Base-by-base conservation (phyloP, 495 filamentous ascomycete species). In the Astrocystis sublimbata region DNA sequence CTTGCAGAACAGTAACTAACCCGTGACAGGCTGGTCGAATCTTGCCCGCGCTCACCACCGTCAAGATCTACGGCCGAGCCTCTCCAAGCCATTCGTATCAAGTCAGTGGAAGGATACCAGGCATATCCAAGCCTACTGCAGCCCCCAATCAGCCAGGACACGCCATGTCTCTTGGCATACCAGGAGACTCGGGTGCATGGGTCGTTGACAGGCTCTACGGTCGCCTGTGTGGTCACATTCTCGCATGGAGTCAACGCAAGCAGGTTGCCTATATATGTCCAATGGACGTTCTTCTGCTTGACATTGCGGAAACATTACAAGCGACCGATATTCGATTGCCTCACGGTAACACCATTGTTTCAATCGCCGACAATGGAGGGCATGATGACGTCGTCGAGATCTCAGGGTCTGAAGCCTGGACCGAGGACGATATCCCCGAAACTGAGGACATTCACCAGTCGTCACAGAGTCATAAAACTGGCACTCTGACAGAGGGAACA, bases 171-270 rank as follows among this genome's bases (percentile, higher is more conserved):
- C 75, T 85, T 55, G 81, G 82, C n/a, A 88, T 92, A 41, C 92
- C 91, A 23, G 93, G 93, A 19, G 93, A 98, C 71, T 93, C 89
- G 10, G 93, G 93, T 15, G 92, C 93, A 17, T 97, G 93, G 93
- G 84, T 98, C 15, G 87, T 97, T 58, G 90, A 96, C 64, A 89
- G 91, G 58, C 81, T 84, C 6, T 79, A 85, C 17, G 91, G 91
- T n/a, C 84, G 85, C 30, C 87, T 96, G 4, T 92, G 90, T 71
- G 93, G 93, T 15, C 92, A 97, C 65, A 90, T 98, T 13, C 79
- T 97, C 10, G 93, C 93, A 8, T 96, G 89, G 85, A 92, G 86
- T 56, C 83, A 85, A 53, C 84, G 84, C 60, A 92, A 85, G 67
- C 81, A 84, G 63, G 86, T 88, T 33, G 90, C 91, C 8, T 97